Percentiles rank a stretch among this genome's conserved stretches.
phyloP scores from a whole-genome alignment of 2,329 filamentous ascomycete genomes.

The Saccharata proteae region DNA sequence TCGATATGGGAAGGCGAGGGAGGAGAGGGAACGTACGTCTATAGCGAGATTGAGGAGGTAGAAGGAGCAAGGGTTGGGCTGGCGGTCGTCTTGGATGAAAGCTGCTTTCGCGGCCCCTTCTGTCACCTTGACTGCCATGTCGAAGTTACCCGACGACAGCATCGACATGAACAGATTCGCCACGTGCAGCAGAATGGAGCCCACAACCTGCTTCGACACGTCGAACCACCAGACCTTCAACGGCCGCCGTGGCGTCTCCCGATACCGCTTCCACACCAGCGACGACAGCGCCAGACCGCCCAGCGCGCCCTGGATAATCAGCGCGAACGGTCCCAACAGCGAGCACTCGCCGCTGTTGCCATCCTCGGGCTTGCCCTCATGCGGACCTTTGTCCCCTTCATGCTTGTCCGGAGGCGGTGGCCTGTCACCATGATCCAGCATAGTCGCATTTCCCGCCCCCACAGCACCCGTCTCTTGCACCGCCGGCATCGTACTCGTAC shows the following conservation, averaged over 20 bases:
- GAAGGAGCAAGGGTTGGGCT: conserved; percentile 90
- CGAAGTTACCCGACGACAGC: conserved; percentile 78
- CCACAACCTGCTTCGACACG: conserved; percentile 92
- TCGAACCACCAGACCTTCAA: conserved; percentile 98
- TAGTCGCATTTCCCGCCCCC: not conserved
- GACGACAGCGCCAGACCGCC: conserved; percentile 73
- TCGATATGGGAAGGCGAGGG: not conserved
- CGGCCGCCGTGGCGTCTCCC: conserved; percentile 81
- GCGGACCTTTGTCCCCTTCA: conserved; percentile 14
- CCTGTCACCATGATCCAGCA: no score
- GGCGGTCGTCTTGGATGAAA: conserved; percentile 23
- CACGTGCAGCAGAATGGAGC: conserved; percentile 78
- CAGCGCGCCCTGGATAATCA: conserved; percentile 78
- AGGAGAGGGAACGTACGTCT: conserved; percentile 55
- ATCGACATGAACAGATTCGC: conserved; percentile 95
- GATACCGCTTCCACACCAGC: conserved; percentile 85
- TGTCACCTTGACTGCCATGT: conserved; percentile 40
- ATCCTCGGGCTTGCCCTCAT: conserved; percentile 20
- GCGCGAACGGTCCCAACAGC: conserved; percentile 78
- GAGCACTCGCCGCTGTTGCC: conserved; percentile 64
- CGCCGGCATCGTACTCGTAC: no score
- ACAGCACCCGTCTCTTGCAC: no score
- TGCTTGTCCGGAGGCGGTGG: no score
- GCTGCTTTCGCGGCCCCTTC: conserved; percentile 16
- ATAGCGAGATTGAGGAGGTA: conserved; percentile 91